A percentile compares a stretch with the other conserved stretches of the same genome.
Evolutionary conservation across 139 green algal genomes (phyloP).

Genomic region (Picochlorum sp.): DNA sequence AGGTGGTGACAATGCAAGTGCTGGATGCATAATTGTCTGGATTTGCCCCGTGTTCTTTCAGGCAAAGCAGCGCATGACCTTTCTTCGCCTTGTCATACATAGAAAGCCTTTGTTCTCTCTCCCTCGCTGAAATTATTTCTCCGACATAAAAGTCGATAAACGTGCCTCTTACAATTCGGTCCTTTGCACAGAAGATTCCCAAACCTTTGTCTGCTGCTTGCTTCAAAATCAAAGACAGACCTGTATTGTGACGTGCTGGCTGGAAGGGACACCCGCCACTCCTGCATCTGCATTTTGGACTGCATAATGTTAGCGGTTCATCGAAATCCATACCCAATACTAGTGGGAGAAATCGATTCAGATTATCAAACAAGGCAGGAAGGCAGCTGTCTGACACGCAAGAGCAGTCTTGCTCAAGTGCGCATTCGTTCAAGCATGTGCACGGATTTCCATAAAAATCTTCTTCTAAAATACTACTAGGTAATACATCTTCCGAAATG

Average conservation of each 20-base stretch:
- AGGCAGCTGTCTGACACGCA: no score
- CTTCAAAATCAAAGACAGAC: background rate
- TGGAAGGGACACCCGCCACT: no score
- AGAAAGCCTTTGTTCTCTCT: conserved; percentile 24
- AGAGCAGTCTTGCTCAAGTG: no score
- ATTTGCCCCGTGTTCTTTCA: conserved; percentile 34
- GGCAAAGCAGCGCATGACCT: conserved; percentile 45
- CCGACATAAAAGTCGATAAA: conserved; percentile 44
- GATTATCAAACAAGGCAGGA: no score
- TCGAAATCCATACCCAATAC: background rate
- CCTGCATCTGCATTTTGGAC: background rate
- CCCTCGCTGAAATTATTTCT: conserved; percentile 26
- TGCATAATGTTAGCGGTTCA: background rate
- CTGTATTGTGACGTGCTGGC: no score
- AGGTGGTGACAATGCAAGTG: no score
- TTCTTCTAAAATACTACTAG: no score
- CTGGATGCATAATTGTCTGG: no score
- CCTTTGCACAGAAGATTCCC: conserved; percentile 8
- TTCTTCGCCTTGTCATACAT: conserved; percentile 25
- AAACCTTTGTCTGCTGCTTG: conserved; percentile 26
- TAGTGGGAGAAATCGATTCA: no score
- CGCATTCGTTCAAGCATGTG: no score
- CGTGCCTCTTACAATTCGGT: conserved; percentile 12
- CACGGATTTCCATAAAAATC: no score
- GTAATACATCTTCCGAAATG: no score